Conservation (phyloP, 192 early-diverging fungal species). For the Tieghemiomyces parasiticus region DNA sequence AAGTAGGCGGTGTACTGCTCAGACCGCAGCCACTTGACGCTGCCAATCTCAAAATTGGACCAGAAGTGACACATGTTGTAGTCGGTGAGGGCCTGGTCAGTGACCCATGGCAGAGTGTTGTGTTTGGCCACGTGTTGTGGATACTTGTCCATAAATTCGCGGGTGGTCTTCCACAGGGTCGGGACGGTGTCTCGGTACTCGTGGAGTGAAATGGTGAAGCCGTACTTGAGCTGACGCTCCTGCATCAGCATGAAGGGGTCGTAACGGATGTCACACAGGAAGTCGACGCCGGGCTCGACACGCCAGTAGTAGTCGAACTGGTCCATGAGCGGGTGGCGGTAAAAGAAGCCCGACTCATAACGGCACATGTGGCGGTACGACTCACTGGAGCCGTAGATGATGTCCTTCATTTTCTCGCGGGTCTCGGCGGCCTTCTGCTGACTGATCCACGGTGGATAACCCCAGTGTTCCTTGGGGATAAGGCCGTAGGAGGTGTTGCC, state of each 20-base stretch:
- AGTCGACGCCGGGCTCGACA: constrained; percentile 66
- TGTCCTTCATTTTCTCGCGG: constrained; percentile 35
- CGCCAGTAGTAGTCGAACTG: constrained; percentile 74
- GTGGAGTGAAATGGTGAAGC: constrained; percentile 50
- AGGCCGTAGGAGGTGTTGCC: constrained; percentile 28
- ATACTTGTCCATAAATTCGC: constrained; percentile 32
- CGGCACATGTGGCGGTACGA: constrained; percentile 59
- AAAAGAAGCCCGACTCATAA: constrained; percentile 65
- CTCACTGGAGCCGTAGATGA: constrained; percentile 43
- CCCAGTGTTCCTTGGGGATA: constrained; percentile 56
- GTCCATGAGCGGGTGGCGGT: constrained; percentile 46
- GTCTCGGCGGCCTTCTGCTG: constrained; percentile 38
- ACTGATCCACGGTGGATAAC: constrained; percentile 55
- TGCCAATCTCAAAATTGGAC: constrained; percentile 64
- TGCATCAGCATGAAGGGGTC: constrained; percentile 70
- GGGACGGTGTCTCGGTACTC: constrained; percentile 53
- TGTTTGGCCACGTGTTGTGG: constrained; percentile 31
- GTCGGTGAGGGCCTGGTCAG: constrained; percentile 32
- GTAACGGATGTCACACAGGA: constrained; percentile 63
- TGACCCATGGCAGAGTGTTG: constrained; percentile 41
- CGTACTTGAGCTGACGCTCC: constrained; percentile 55
- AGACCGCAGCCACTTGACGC: constrained; percentile 41
- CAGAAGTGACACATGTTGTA: constrained; percentile 62
- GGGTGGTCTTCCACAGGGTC: constrained; percentile 54
- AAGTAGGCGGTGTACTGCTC: constrained; percentile 44